Evolutionary conservation across 164 flowering plant genomes (phyloP).

Genomic region (Houttuynia cordata): DNA sequence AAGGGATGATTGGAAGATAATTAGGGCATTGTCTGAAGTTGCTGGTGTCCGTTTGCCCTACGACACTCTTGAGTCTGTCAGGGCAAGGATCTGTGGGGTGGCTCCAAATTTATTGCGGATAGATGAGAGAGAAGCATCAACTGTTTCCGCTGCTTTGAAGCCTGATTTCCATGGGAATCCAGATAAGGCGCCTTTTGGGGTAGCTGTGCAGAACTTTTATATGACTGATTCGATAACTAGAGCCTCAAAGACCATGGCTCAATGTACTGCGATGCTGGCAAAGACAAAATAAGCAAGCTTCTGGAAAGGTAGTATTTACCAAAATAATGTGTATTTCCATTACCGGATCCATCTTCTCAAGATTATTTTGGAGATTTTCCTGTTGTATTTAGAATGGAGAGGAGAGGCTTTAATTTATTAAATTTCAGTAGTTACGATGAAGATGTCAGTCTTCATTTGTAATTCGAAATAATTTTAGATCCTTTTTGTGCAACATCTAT

Average conservation of each 20-base stretch:
- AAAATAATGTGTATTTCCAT: background rate
- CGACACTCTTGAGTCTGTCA: constrained; percentile 40
- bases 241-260: constrained; percentile 99
- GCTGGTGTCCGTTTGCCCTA: constrained; percentile 61
- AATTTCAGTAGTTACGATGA: too few relatives aligned
- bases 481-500: too few relatives aligned
- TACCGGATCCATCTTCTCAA: background rate
- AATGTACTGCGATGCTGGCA: constrained; percentile 59
- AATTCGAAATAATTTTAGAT: too few relatives aligned
- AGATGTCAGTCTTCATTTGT: too few relatives aligned
- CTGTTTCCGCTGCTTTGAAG: constrained; percentile 29
- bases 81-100: constrained; percentile 55
- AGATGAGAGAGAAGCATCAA: constrained; percentile 70
- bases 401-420: background rate
- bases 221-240: constrained; percentile 93
- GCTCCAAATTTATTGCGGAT: constrained; percentile 72
- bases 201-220: constrained; percentile 74
- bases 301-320: background rate
- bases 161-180: constrained; percentile 35
- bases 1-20: constrained; percentile 97
- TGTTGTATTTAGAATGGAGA: background rate
- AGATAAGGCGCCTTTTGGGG: constrained; percentile 28
- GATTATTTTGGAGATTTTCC: background rate
- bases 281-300: constrained; percentile 33
- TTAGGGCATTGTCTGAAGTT: constrained; percentile 86